Percentiles rank a stretch among this genome's conserved stretches.
phyloP scores from a whole-genome alignment of 2,329 filamentous ascomycete species.

The Kalmusia sp. region DNA sequence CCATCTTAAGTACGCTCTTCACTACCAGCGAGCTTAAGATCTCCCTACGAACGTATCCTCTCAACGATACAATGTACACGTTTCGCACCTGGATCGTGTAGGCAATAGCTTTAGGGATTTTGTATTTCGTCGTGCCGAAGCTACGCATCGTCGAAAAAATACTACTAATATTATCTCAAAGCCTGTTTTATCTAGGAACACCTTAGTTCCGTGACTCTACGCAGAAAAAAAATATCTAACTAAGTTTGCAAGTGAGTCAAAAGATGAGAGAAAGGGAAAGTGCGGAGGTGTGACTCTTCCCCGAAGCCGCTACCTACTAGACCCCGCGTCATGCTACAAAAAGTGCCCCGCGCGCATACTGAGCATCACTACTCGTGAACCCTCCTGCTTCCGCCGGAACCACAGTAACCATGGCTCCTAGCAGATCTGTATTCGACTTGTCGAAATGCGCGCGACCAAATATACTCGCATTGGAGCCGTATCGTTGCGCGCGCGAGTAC shows the following conservation, averaged over 20 bases:
- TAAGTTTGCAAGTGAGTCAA: conserved; percentile 1
- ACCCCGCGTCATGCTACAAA: conserved; percentile 29
- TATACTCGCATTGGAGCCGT: conserved; percentile 60
- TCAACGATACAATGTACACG: too few species aligned
- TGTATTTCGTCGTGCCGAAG: too few species aligned
- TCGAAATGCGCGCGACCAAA: conserved; percentile 59
- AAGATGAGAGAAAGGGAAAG: neutral
- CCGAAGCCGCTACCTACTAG: conserved; percentile 24
- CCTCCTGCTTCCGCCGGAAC: neutral
- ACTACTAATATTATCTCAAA: too few species aligned
- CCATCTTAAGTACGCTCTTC: too few species aligned
- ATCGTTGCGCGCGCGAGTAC: conserved; percentile 62
- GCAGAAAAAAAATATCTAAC: too few species aligned
- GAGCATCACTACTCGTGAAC: neutral
- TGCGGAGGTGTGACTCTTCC: conserved; percentile 12
- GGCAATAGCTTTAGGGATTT: too few species aligned
- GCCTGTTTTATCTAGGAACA: too few species aligned
- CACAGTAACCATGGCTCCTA: conserved; percentile 30
- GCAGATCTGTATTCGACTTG: conserved; percentile 53
- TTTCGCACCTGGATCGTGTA: too few species aligned
- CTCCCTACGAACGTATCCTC: too few species aligned
- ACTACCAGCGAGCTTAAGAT: too few species aligned
- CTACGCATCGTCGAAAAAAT: too few species aligned
- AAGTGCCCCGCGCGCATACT: conserved; percentile 29
- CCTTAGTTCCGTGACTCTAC: too few species aligned